phyloP scores from a whole-genome alignment of 164 flowering plant species.

The Paratinospora sagittata region DNA sequence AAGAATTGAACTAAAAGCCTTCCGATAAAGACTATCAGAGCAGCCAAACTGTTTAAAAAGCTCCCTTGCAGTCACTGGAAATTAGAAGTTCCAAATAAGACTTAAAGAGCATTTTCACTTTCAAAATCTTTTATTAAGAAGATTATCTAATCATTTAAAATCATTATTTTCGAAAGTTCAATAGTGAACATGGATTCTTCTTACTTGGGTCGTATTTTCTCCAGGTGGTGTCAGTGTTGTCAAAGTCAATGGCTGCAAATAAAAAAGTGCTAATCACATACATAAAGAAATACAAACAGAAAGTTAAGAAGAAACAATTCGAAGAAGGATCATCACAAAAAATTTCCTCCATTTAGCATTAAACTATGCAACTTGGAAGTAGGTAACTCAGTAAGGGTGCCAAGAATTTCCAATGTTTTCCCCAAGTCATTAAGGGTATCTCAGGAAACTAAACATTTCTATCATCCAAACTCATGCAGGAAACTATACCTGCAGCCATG shows the following conservation, averaged over 20 bases:
- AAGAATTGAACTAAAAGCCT: constrained; percentile 42
- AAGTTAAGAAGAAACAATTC: not conserved
- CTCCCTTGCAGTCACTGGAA: constrained; percentile 70
- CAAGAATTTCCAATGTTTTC: no score
- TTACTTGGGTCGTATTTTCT: constrained; percentile 59
- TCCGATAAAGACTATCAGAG: constrained; percentile 47
- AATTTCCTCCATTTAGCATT: not conserved
- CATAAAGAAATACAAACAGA: not conserved
- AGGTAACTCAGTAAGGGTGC: not conserved
- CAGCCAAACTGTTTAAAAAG: constrained; percentile 59
- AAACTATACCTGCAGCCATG: constrained; percentile 47
- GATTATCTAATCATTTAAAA: not conserved
- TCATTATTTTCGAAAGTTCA: not conserved
- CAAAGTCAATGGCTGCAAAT: constrained; percentile 54
- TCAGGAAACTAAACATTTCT: not conserved
- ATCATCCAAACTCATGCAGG: not conserved
- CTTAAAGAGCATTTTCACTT: constrained; percentile 13
- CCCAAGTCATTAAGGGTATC: no score
- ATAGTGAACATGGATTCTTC: constrained; percentile 5
- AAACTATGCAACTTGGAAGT: not conserved
- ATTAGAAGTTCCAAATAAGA: constrained; percentile 15
- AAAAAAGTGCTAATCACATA: not conserved
- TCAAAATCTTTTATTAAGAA: not conserved
- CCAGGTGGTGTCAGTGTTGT: constrained; percentile 68
- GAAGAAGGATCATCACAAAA: not conserved